Evolutionary conservation across 148 eudicot species (phyloP).

Genomic region (Spergularia bocconei): DNA sequence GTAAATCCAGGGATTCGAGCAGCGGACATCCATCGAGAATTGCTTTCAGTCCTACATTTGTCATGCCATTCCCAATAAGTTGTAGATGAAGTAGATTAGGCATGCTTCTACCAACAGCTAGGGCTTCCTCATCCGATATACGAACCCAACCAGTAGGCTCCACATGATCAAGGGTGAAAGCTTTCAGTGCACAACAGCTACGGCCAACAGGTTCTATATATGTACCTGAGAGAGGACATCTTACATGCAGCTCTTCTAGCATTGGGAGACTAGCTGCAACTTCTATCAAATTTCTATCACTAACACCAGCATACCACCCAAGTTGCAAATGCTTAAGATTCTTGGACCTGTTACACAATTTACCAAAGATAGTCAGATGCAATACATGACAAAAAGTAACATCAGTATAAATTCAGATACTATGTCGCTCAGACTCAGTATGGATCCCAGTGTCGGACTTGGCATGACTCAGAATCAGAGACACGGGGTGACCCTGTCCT

Average conservation of each 20-base stretch:
- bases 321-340: conserved; percentile 46
- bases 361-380: no score
- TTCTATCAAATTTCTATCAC: conserved; percentile 35
- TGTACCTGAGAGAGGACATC: conserved; percentile 20
- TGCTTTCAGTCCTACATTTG: conserved; percentile 41
- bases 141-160: conserved; percentile 7
- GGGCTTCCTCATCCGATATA: conserved; percentile 28
- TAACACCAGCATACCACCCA: conserved; percentile 25
- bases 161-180: conserved; percentile 35
- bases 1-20: conserved; percentile 51
- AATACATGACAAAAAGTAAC: no score
- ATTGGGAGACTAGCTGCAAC: conserved; percentile 41
- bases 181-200: conserved; percentile 45
- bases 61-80: conserved; percentile 41
- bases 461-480: no score
- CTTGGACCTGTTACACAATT: conserved; percentile 39
- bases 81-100: conserved; percentile 37
- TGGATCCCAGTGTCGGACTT: conserved; percentile 13
- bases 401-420: no score
- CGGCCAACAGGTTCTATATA: conserved; percentile 42
- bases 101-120: conserved; percentile 42
- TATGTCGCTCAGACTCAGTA: not conserved
- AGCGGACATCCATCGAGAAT: conserved; percentile 44
- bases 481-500: no score
- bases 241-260: conserved; percentile 52